Base-by-base conservation (phyloP, 2,329 filamentous ascomycete species). In the Boeremia exigua region DNA sequence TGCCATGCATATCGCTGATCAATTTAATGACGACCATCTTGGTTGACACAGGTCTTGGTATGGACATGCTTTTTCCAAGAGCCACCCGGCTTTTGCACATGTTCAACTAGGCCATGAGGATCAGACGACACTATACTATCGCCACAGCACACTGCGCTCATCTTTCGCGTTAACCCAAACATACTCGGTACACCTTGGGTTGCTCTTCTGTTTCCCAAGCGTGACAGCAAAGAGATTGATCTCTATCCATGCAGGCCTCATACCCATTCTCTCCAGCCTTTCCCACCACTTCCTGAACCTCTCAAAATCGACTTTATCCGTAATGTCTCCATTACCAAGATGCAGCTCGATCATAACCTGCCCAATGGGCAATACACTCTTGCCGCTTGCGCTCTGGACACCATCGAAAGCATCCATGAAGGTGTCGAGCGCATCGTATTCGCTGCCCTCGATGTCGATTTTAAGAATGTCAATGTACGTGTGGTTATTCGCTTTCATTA, bases 271-370 rank as follows among this genome's bases (percentile, higher is more conserved):
- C 60, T 73, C 70, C 19, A 73, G 51, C 15, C 70, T 54, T 59
- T 72, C 68, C 70, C 70, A 73, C 70, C 70, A 73, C n/a, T 38
- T 62, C 27, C 62, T 54, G 50, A 72, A 72, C 19, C 68, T 60
- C 8, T 54, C 59, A 54, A 72, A 73, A 42, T 66, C 62, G 7
- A 72, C 62, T 36, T 49, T 52, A 6, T 58, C 61, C 3, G 61
- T 61, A 2, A 48, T 59, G 10, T 54, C 44, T 25, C 65, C 63
- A 34, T 69, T 63, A 11, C 65, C 66, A 12, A 72, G 59, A 48
- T 73, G 70, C 17, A 73, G 49, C 46, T 73, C 70, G 19, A 73
- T 72, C 70, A 73, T 71, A 32, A 73, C 66, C 43, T 73, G 70
- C 3, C 70, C 70, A 27, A 73, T 68, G 5, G 70, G 70, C 9